phyloP scores from a whole-genome alignment of 768 basidiomycete genomes.

The Lactifluus pinguis region DNA sequence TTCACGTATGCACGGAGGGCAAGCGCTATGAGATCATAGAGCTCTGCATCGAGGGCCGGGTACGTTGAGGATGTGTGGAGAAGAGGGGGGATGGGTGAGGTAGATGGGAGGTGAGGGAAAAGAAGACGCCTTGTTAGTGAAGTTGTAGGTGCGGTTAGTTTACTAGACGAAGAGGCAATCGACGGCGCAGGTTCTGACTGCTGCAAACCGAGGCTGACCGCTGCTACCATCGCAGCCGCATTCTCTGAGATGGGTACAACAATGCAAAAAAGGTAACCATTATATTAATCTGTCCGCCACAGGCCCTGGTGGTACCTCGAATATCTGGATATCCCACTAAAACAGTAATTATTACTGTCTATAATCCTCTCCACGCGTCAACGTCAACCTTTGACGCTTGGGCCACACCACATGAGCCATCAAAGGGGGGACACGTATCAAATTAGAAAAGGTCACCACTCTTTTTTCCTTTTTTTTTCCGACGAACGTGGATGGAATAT shows the following conservation, averaged over 20 bases:
- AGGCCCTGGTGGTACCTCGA: too few species aligned
- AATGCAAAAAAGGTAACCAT: too few species aligned
- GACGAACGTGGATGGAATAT: too few species aligned
- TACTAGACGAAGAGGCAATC: conserved; percentile 15
- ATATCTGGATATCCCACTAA: too few species aligned
- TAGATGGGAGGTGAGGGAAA: conserved; percentile 43
- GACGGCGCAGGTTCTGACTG: conserved; percentile 7
- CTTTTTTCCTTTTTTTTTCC: too few species aligned
- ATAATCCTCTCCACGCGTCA: too few species aligned
- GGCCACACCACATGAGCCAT: too few species aligned
- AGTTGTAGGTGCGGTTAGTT: not conserved
- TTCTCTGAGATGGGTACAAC: not conserved
- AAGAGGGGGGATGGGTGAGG: conserved; percentile 43
- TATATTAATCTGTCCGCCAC: too few species aligned
- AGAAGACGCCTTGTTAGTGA: conserved; percentile 40
- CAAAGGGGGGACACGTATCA: too few species aligned
- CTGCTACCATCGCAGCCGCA: not conserved
- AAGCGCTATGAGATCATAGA: conserved; percentile 76
- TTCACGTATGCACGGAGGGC: conserved; percentile 69
- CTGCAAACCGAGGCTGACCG: not conserved
- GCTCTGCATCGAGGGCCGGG: conserved; percentile 53
- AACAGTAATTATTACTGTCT: too few species aligned
- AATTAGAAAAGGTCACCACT: too few species aligned
- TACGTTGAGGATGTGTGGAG: conserved; percentile 37
- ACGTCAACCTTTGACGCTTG: too few species aligned